Percentiles rank a stretch among this genome's conserved stretches.
Conservation (phyloP, 169 alveolate species). For the Fabrea salina region DNA sequence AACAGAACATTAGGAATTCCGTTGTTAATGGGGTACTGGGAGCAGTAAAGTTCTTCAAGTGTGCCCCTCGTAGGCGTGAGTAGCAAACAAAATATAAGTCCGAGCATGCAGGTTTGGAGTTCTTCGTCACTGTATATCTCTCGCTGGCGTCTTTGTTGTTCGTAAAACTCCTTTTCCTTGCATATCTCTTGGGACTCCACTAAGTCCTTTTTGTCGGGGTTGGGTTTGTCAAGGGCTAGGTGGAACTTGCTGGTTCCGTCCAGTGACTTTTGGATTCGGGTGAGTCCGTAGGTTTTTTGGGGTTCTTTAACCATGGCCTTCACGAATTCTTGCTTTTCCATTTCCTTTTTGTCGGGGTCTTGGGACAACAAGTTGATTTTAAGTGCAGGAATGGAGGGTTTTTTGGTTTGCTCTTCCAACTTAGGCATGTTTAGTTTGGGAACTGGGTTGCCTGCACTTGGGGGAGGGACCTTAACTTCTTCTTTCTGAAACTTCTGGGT, state of each 20-base stretch:
- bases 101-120: slow-evolving; percentile 70
- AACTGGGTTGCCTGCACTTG: not conserved
- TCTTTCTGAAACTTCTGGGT: not conserved
- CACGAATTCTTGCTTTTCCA: not conserved
- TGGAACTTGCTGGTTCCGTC: not conserved
- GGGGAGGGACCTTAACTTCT: not conserved
- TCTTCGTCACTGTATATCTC: slow-evolving; percentile 82
- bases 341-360: slow-evolving; percentile 31
- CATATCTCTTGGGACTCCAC: slow-evolving; percentile 45
- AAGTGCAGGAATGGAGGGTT: slow-evolving; percentile 17
- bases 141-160: slow-evolving; percentile 68
- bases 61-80: slow-evolving; percentile 85
- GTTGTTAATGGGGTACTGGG: slow-evolving; percentile 77
- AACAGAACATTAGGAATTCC: slow-evolving; percentile 79
- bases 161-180: slow-evolving; percentile 70
- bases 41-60: slow-evolving; percentile 82
- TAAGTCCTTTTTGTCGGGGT: not conserved
- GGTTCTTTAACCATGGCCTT: not conserved
- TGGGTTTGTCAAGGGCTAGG: too few relatives aligned
- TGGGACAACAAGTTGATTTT: slow-evolving; percentile 9
- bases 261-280: slow-evolving; percentile 1
- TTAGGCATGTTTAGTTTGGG: not conserved
- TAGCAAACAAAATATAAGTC: slow-evolving; percentile 70
- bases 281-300: not conserved
- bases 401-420: not conserved